A percentile compares a stretch with the other conserved stretches of the same genome.
These are phyloP conservation scores for Aspergillus haitiensis DNA, from an alignment of 495 filamentous ascomycete genomes.

Conservation along the genomic window DNA sequence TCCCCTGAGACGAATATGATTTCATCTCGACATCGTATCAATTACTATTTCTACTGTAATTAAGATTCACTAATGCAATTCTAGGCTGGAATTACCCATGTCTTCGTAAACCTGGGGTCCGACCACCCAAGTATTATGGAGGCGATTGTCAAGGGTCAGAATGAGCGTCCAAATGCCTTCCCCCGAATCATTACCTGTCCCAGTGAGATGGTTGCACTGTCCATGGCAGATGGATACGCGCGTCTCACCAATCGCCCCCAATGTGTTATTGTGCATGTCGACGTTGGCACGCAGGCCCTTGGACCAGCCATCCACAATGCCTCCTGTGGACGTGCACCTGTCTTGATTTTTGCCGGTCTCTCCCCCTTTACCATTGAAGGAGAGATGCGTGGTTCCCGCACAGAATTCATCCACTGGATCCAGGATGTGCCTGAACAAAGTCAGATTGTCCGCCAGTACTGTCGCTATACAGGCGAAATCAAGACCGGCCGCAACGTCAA, in stretches of 20 bases:
- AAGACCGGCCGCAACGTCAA: slow-evolving; percentile 88
- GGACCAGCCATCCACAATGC: slow-evolving; percentile 92
- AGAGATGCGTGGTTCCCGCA: slow-evolving; percentile 77
- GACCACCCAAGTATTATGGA: slow-evolving; percentile 89
- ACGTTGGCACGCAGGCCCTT: slow-evolving; percentile 84
- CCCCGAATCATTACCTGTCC: slow-evolving; percentile 86
- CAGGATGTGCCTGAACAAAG: slow-evolving; percentile 92
- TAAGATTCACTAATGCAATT: too few relatives aligned
- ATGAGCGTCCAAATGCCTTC: slow-evolving; percentile 57
- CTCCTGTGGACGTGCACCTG: slow-evolving; percentile 72
- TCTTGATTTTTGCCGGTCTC: slow-evolving; percentile 84
- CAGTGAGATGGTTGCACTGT: slow-evolving; percentile 92
- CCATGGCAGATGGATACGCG: slow-evolving; percentile 89
- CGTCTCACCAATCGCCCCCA: slow-evolving; percentile 77
- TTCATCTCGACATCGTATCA: too few relatives aligned
- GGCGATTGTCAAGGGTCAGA: slow-evolving; percentile 80
- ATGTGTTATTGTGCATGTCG: slow-evolving; percentile 87
- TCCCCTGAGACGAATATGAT: not conserved
- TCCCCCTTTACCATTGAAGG: slow-evolving; percentile 84
- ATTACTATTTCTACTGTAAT: too few relatives aligned
- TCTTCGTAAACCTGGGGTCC: slow-evolving; percentile 84
- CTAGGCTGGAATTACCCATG: slow-evolving; percentile 71
- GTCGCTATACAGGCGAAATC: slow-evolving; percentile 80
- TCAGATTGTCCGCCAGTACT: slow-evolving; percentile 84
- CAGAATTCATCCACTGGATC: slow-evolving; percentile 94